A percentile compares a stretch with the other conserved stretches of the same genome.
phyloP scores from a whole-genome alignment of 306 rosid genomes.

The Luffa aegyptiaca region DNA sequence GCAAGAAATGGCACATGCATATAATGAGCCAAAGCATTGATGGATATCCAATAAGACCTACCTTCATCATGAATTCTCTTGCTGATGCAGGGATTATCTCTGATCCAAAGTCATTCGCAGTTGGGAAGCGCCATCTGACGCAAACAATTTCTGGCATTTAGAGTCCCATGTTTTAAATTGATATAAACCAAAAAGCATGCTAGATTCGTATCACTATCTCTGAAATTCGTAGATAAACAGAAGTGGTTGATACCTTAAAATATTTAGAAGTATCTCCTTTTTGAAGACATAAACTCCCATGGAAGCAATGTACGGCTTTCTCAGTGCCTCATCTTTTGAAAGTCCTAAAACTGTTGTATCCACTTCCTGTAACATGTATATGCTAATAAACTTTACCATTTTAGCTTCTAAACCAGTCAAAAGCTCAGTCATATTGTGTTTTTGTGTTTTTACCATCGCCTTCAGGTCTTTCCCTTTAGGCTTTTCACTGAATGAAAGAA shows the following conservation, averaged over 20 bases:
- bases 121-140: conserved; percentile 90
- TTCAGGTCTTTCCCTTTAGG: conserved; percentile 67
- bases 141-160: conserved; percentile 21
- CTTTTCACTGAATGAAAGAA: conserved; percentile 65
- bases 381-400: neutral
- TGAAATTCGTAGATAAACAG: neutral
- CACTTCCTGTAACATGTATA: conserved; percentile 36
- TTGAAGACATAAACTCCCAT: conserved; percentile 97
- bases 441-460: conserved; percentile 54
- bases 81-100: conserved; percentile 95
- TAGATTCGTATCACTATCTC: neutral
- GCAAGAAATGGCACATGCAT: neutral
- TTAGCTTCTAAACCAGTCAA: neutral
- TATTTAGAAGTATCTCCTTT: conserved; percentile 90
- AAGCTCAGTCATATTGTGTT: neutral
- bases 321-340: conserved; percentile 57
- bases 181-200: neutral
- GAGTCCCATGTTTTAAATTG: neutral
- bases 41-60: conserved; percentile 1
- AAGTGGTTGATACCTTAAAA: conserved; percentile 52
- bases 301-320: conserved; percentile 93
- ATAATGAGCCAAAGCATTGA: neutral
- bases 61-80: conserved; percentile 72
- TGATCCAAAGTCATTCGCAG: conserved; percentile 97
- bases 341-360: conserved; percentile 92